A percentile compares a stretch with the other conserved stretches of the same genome.
These are phyloP conservation scores for Thelonectria olida DNA, from an alignment of 2,329 filamentous ascomycete species.

Conservation along the genomic window DNA sequence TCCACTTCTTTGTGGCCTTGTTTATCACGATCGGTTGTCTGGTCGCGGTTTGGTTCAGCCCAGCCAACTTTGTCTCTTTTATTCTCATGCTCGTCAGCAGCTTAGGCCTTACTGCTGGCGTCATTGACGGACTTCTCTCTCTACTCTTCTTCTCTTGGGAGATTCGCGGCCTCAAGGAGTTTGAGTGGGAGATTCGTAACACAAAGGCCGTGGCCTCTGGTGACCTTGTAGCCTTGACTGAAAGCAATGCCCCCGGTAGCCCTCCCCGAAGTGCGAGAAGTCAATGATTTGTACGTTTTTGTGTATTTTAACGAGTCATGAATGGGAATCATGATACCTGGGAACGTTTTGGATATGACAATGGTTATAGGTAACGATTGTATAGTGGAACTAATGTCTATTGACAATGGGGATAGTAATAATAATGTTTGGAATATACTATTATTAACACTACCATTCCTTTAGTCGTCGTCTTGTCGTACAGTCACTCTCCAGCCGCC, in stretches of 20 bases:
- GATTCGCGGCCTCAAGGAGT: conserved; percentile 84
- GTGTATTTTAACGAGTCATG: conserved; percentile 24
- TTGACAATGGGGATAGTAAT: conserved; percentile 32
- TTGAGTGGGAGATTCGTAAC: conserved; percentile 89
- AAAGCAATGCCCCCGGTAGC: conserved; percentile 24
- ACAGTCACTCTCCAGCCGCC: not conserved
- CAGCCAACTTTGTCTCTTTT: conserved; percentile 79
- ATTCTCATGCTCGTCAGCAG: conserved; percentile 82
- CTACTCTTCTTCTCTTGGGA: conserved; percentile 88
- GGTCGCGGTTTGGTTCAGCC: conserved; percentile 87
- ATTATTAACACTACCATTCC: not conserved
- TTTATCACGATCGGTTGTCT: conserved; percentile 77
- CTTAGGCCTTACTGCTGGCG: conserved; percentile 78
- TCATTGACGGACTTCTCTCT: conserved; percentile 86
- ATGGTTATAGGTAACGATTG: conserved; percentile 24
- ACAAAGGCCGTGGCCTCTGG: conserved; percentile 59
- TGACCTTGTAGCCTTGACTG: conserved; percentile 32
- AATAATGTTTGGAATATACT: conserved; percentile 7
- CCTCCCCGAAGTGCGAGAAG: conserved; percentile 25
- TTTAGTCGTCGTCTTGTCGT: not conserved
- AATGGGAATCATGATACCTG: conserved; percentile 31
- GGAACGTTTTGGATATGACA: conserved; percentile 15
- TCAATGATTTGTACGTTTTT: conserved; percentile 24
- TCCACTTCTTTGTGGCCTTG: conserved; percentile 77
- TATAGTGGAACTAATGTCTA: conserved; percentile 37